phyloP scores from a whole-genome alignment of 73 alveolate species.

The Effrenium voratum region DNA sequence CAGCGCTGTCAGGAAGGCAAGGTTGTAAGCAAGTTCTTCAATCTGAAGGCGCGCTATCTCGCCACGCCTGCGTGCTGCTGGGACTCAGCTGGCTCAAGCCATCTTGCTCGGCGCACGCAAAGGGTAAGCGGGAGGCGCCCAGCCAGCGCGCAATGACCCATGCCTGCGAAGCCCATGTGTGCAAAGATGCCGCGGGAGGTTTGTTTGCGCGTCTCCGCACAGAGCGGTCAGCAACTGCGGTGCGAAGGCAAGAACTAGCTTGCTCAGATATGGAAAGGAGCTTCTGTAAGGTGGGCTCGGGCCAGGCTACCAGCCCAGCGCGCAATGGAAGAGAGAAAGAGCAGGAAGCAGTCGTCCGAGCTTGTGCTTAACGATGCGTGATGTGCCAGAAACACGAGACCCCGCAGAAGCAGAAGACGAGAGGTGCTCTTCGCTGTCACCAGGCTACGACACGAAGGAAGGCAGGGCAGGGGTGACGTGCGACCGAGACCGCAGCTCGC shows the following conservation, averaged over 20 bases:
- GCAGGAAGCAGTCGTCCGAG: too few species aligned
- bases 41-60: not conserved
- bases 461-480: too few species aligned
- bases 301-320: slow-evolving; percentile 52
- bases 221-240: not conserved
- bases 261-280: not conserved
- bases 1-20: not conserved
- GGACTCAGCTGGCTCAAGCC: too few species aligned
- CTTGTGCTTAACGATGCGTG: too few species aligned
- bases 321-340: too few species aligned
- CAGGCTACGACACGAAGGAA: too few species aligned
- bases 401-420: too few species aligned
- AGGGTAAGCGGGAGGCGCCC: not conserved
- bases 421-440: too few species aligned
- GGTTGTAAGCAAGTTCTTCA: not conserved
- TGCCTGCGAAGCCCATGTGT: too few species aligned
- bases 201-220: not conserved
- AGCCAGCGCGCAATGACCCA: not conserved
- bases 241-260: not conserved
- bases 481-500: too few species aligned
- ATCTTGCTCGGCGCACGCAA: not conserved
- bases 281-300: not conserved
- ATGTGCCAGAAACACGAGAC: too few species aligned
- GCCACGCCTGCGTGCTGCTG: too few species aligned
- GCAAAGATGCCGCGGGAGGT: not conserved